These are phyloP conservation scores for Dioscorea cayenensis DNA, from an alignment of 116 monocot genomes.

Conservation along the genomic window DNA sequence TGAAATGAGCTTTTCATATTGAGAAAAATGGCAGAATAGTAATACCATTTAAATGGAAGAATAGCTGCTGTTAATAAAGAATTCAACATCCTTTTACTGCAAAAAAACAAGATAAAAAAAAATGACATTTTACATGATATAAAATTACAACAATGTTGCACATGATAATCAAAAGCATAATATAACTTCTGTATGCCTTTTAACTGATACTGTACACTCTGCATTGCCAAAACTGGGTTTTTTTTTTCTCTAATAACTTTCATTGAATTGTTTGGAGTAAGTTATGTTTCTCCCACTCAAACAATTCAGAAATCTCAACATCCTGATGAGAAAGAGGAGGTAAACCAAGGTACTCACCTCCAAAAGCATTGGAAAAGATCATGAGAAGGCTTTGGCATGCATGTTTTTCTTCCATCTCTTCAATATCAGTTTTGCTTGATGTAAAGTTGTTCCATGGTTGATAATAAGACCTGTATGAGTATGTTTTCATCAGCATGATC, in stretches of 20 bases:
- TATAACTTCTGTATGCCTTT: too few species aligned
- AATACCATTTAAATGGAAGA: too few species aligned
- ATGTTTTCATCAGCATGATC: too few species aligned
- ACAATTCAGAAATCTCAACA: constrained; percentile 15
- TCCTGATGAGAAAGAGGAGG: constrained; percentile 14
- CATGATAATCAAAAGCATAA: too few species aligned
- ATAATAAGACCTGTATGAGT: constrained; percentile 44
- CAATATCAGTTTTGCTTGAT: constrained; percentile 12
- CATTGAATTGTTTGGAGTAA: not conserved
- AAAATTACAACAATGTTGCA: too few species aligned
- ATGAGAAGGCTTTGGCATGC: constrained; percentile 44
- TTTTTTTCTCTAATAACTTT: not conserved
- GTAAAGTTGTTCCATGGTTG: constrained; percentile 42
- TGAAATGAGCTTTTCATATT: too few species aligned
- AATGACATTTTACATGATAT: too few species aligned
- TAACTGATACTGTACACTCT: too few species aligned
- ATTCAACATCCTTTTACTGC: too few species aligned
- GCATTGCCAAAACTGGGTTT: not conserved
- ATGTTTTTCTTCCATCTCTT: constrained; percentile 47
- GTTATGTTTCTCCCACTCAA: constrained; percentile 23
- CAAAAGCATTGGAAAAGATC: constrained; percentile 46
- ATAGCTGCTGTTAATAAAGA: too few species aligned
- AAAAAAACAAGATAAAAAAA: too few species aligned
- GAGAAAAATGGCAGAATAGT: too few species aligned
- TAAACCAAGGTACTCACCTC: constrained; percentile 7